Percentiles rank a stretch among this genome's conserved stretches.
These are phyloP conservation scores for Nematodospora valgi DNA, from an alignment of 805 yeast species.

Conservation along the genomic window DNA sequence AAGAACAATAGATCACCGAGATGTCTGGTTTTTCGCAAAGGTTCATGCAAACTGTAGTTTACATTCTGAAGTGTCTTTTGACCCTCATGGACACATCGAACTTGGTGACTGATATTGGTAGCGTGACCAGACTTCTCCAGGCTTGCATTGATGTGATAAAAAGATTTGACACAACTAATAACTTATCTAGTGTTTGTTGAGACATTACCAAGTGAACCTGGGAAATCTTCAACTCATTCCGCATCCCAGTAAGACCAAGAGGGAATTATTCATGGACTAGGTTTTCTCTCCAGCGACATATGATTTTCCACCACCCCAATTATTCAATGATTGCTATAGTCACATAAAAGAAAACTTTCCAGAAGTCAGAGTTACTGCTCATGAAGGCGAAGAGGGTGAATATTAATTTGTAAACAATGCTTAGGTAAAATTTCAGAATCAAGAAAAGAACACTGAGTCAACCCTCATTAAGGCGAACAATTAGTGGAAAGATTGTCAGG, in stretches of 20 bases:
- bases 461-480: slow-evolving; percentile 52
- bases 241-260: slow-evolving; percentile 50
- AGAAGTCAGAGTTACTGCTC: slow-evolving; percentile 68
- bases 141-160: slow-evolving; percentile 63
- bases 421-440: slow-evolving; percentile 57
- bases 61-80: slow-evolving; percentile 78
- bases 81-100: slow-evolving; percentile 79
- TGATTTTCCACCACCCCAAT: slow-evolving; percentile 75
- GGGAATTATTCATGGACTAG: slow-evolving; percentile 71
- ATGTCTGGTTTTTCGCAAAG: too few relatives aligned
- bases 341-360: slow-evolving; percentile 47
- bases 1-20: too few relatives aligned
- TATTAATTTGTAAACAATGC: slow-evolving; percentile 61
- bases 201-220: slow-evolving; percentile 66
- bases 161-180: slow-evolving; percentile 62
- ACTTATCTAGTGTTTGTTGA: slow-evolving; percentile 78
- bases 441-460: slow-evolving; percentile 81
- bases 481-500: slow-evolving; percentile 56
- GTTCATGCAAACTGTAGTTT: slow-evolving; percentile 56
- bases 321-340: slow-evolving; percentile 62
- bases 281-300: slow-evolving; percentile 77
- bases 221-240: slow-evolving; percentile 52
- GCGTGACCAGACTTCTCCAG: slow-evolving; percentile 60
- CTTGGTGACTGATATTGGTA: slow-evolving; percentile 59
- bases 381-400: slow-evolving; percentile 89